Percentiles rank a stretch among this genome's conserved stretches.
Evolutionary conservation across 768 basidiomycete genomes (phyloP).

Genomic region (Pulveroboletus sp.): DNA sequence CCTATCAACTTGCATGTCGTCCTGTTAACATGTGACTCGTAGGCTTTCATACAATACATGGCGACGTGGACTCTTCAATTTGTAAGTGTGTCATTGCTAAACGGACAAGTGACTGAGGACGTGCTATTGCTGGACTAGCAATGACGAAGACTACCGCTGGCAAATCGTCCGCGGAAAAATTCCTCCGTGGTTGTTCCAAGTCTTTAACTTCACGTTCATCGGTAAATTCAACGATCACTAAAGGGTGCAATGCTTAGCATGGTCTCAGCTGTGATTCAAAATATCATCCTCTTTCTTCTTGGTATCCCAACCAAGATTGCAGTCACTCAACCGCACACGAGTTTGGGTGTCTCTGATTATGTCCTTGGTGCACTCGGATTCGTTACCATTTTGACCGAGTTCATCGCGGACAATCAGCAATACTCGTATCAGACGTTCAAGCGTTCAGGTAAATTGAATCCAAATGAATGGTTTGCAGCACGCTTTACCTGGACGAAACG

Average conservation of each 20-base stretch:
- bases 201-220: slow-evolving; percentile 65
- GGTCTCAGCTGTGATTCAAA: slow-evolving; percentile 61
- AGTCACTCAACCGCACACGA: slow-evolving; percentile 46
- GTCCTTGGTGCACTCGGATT: slow-evolving; percentile 56
- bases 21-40: slow-evolving; percentile 17
- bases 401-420: slow-evolving; percentile 89
- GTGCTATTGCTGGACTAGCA: slow-evolving; percentile 34
- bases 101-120: background rate
- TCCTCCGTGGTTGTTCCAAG: slow-evolving; percentile 50
- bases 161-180: slow-evolving; percentile 61
- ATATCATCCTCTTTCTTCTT: slow-evolving; percentile 71
- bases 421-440: slow-evolving; percentile 83
- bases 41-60: slow-evolving; percentile 79
- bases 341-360: slow-evolving; percentile 57
- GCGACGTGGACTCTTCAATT: slow-evolving; percentile 72
- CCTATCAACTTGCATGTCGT: slow-evolving; percentile 9
- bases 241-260: slow-evolving; percentile 1
- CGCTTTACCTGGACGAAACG: slow-evolving; percentile 61
- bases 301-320: slow-evolving; percentile 58
- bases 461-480: slow-evolving; percentile 58
- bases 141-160: slow-evolving; percentile 94
- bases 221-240: slow-evolving; percentile 34
- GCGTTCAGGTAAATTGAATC: slow-evolving; percentile 34
- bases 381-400: slow-evolving; percentile 60
- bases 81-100: slow-evolving; percentile 39